Conservation (phyloP, 1,139 yeast species). For the Zygoascus meyerae region DNA sequence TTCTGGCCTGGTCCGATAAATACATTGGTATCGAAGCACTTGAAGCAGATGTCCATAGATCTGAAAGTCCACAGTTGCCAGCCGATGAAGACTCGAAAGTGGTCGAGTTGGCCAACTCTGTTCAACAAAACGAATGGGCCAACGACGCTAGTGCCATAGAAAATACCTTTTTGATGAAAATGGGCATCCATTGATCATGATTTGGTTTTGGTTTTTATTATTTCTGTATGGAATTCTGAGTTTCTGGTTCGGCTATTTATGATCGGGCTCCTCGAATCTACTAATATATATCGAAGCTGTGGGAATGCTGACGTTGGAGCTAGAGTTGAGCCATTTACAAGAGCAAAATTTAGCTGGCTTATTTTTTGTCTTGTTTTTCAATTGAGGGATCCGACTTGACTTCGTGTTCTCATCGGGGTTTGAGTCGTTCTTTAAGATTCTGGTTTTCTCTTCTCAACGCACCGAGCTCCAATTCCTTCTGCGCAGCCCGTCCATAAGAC, state of each 20-base stretch:
- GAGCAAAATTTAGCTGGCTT: background rate
- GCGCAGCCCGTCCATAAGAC: constrained; percentile 66
- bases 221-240: too few species aligned
- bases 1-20: background rate
- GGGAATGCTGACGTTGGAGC: background rate
- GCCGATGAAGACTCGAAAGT: constrained; percentile 23
- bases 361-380: background rate
- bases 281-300: too few species aligned
- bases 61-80: constrained; percentile 19
- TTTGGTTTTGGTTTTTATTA: background rate
- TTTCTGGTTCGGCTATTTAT: too few species aligned
- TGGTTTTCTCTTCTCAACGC: constrained; percentile 47
- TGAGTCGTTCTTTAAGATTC: constrained; percentile 15
- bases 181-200: constrained; percentile 1
- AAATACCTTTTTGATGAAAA: constrained; percentile 22
- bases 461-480: constrained; percentile 63
- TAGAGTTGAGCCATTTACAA: background rate
- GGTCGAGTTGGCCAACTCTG: constrained; percentile 20
- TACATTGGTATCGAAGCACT: background rate
- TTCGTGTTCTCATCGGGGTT: constrained; percentile 9
- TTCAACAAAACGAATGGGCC: constrained; percentile 25
- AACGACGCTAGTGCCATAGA: constrained; percentile 19
- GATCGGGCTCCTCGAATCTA: too few species aligned
- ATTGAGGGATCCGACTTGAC: background rate
- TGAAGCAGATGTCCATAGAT: constrained; percentile 2